A percentile compares a stretch with the other conserved stretches of the same genome.
Conservation (phyloP, 495 filamentous ascomycete species). For the Friedmanniomyces simplex region DNA sequence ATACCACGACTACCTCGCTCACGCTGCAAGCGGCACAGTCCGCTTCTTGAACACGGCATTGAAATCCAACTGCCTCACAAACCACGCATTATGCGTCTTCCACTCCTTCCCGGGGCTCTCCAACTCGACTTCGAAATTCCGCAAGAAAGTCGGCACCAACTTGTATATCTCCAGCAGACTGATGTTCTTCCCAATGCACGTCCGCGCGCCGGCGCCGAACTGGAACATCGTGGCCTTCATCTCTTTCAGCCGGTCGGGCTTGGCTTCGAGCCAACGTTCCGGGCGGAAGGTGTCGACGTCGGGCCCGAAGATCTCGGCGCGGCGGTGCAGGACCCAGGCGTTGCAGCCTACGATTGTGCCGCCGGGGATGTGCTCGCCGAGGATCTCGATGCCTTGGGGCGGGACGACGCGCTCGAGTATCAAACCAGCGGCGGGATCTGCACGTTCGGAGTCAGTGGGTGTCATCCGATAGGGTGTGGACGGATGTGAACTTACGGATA, state of each 20-base stretch:
- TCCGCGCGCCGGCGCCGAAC: conserved; percentile 56
- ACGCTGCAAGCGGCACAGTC: conserved; percentile 5
- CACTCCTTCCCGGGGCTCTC: conserved; percentile 51
- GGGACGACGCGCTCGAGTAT: conserved; percentile 58
- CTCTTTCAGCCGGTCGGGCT: conserved; percentile 29
- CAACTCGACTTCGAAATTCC: conserved; percentile 49
- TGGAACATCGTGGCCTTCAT: conserved; percentile 41
- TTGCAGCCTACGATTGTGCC: conserved; percentile 53
- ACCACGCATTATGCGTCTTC: conserved; percentile 63
- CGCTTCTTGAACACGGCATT: conserved; percentile 42
- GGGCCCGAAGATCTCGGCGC: conserved; percentile 43
- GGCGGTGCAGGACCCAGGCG: conserved; percentile 47
- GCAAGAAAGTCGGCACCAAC: conserved; percentile 60
- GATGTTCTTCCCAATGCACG: conserved; percentile 65
- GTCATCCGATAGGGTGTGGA: background rate
- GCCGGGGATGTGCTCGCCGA: conserved; percentile 42
- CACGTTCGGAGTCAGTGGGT: background rate
- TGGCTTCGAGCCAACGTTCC: conserved; percentile 45
- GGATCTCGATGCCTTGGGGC: conserved; percentile 39
- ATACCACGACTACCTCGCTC: background rate
- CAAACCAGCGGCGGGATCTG: conserved; percentile 48
- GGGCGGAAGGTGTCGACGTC: conserved; percentile 45
- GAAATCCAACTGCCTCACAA: conserved; percentile 59
- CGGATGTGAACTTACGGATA: conserved; percentile 26
- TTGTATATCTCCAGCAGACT: conserved; percentile 70